Evolutionary conservation across 306 rosid genomes (phyloP), one percentile per base, ranked within the genome.

Genomic region (Vigna reflexopilosa): DNA sequence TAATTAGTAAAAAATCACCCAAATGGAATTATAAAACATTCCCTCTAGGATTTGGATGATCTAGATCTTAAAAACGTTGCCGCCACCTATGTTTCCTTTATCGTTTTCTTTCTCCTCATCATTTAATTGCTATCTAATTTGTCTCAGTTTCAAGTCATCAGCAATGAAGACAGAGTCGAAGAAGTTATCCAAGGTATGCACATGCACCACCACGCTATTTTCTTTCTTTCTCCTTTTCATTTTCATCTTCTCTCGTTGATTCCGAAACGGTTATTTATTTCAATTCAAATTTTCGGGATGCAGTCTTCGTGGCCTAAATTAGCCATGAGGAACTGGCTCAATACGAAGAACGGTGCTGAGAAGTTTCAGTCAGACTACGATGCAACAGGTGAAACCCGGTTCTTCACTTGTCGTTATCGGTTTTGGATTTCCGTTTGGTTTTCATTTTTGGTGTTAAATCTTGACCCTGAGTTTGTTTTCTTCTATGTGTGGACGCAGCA

Each of bases 271-370:
- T 17, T 16, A 7, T 54, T 20, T 15, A 1, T 36, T 32, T 67
- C 40, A 36, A 24, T 67, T 62, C 42, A 51, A 10, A 3, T 8
- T 65, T 48, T 52, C 1, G 47, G 4, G 26, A 64, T 5, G 72
- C 81, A 89, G 90, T 70, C 89, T 58, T 86, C 95, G 24, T 94
- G 98, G 97, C 85, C 93, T 10, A 87, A 84, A 79, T 64, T 68
- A 38, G 83, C 86, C 2, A 84, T 76, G 77, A 89, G 80, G 69
- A 91, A 92, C 79, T 95, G 96, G 98, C 85, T 93, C 1, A 91
- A 85, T 82, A 70, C 81, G 16, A 94, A 83, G 58, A 87, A 51
- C 55, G 80, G 81, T 36, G 81, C 79, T 0, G 86, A 86, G 49
- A 87, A 81, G 57, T 90, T 88, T 70, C 68, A 71, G 52, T 84